These are phyloP conservation scores for Venturiaceae sp. DNA, from an alignment of 2,329 filamentous ascomycete genomes.

Conservation along the genomic window DNA sequence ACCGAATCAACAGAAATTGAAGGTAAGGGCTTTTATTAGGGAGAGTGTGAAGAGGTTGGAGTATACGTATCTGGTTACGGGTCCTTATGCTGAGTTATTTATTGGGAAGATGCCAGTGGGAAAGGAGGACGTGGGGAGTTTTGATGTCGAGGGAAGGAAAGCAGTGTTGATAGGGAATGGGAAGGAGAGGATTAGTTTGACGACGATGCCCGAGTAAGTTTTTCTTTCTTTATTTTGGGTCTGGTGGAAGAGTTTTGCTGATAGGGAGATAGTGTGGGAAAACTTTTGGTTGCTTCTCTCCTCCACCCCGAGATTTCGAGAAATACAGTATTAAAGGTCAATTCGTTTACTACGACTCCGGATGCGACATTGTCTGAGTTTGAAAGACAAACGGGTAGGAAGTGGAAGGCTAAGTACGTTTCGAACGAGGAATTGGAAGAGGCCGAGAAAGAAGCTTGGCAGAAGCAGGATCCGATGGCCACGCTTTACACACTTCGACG, in stretches of 20 bases:
- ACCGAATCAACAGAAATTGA: slow-evolving; percentile 60
- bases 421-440: slow-evolving; percentile 43
- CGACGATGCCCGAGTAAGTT: slow-evolving; percentile 60
- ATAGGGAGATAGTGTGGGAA: slow-evolving; percentile 60
- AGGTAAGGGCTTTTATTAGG: slow-evolving; percentile 51
- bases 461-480: slow-evolving; percentile 39
- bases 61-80: slow-evolving; percentile 60
- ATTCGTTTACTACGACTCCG: slow-evolving; percentile 59
- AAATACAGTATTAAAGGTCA: slow-evolving; percentile 53
- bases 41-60: slow-evolving; percentile 42
- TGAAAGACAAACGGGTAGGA: slow-evolving; percentile 51
- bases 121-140: slow-evolving; percentile 42
- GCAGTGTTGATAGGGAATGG: slow-evolving; percentile 53
- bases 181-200: slow-evolving; percentile 49
- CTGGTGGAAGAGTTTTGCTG: not conserved
- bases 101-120: slow-evolving; percentile 32
- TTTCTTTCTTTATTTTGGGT: not conserved
- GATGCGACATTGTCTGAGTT: slow-evolving; percentile 54
- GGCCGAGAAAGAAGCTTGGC: slow-evolving; percentile 51
- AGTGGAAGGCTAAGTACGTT: slow-evolving; percentile 47
- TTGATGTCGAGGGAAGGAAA: slow-evolving; percentile 44
- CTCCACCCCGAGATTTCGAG: slow-evolving; percentile 43
- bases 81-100: slow-evolving; percentile 58
- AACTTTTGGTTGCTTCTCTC: slow-evolving; percentile 53
- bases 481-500: slow-evolving; percentile 51